Percentiles rank a stretch among this genome's conserved stretches.
These are phyloP conservation scores for Canavalia ensiformis DNA, from an alignment of 306 rosid genomes.

Conservation along the genomic window DNA sequence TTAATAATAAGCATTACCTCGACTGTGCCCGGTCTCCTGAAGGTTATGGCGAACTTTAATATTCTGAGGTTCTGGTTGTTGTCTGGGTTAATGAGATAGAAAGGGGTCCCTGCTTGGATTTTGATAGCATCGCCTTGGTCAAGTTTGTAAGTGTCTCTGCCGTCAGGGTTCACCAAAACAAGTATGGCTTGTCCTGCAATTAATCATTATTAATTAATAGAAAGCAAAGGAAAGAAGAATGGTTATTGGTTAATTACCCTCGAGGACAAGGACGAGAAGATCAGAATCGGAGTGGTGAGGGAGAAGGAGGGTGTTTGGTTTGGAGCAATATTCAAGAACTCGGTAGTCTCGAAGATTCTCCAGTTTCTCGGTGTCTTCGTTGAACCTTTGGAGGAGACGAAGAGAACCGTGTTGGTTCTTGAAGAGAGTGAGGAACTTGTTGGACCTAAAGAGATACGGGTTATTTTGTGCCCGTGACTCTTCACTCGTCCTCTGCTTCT, in stretches of 20 bases:
- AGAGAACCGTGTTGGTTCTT: slow-evolving; percentile 40
- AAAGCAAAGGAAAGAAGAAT: too few species aligned
- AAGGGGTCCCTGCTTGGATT: slow-evolving; percentile 35
- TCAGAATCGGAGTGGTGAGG: slow-evolving; percentile 53
- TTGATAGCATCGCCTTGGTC: slow-evolving; percentile 38
- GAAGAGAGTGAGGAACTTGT: slow-evolving; percentile 2
- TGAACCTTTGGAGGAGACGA: slow-evolving; percentile 37
- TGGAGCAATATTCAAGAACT: not conserved
- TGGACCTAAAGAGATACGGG: slow-evolving; percentile 41
- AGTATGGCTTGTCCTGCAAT: slow-evolving; percentile 47
- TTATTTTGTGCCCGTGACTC: not conserved
- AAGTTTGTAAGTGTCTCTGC: slow-evolving; percentile 37
- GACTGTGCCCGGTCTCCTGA: slow-evolving; percentile 25
- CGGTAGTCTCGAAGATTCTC: slow-evolving; percentile 38
- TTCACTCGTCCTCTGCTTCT: not conserved
- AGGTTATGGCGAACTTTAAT: slow-evolving; percentile 3
- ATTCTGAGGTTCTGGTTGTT: slow-evolving; percentile 38
- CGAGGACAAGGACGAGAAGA: slow-evolving; percentile 20
- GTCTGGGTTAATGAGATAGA: slow-evolving; percentile 21
- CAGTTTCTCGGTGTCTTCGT: not conserved
- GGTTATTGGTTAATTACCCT: too few species aligned
- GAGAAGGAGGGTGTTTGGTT: slow-evolving; percentile 43
- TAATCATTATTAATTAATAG: not conserved
- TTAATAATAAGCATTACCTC: slow-evolving; percentile 4
- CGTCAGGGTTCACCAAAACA: not conserved